These are phyloP conservation scores for Conticribra guillardii DNA, from an alignment of 108 stramenopile species.

Conservation along the genomic window DNA sequence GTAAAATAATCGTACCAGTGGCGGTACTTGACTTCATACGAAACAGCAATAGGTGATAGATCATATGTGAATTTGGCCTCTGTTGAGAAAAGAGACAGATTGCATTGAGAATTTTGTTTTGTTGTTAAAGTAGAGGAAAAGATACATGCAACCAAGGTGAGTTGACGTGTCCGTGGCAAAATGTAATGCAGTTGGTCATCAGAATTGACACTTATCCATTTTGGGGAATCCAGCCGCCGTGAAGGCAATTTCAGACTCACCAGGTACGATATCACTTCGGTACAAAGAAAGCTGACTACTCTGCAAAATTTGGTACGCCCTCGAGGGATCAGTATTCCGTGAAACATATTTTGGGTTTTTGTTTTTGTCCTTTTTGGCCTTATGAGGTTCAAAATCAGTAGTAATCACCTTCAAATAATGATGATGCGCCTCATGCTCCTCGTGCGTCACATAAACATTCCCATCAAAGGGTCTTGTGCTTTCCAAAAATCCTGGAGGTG, in stretches of 20 bases:
- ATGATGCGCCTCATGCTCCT: constrained; percentile 93
- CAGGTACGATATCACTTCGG: constrained; percentile 66
- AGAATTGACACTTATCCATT: too few species aligned
- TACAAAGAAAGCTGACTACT: constrained; percentile 82
- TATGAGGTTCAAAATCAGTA: constrained; percentile 64
- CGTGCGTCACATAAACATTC: constrained; percentile 77
- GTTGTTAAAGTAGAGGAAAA: too few species aligned
- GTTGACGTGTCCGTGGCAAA: too few species aligned
- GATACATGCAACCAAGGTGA: too few species aligned
- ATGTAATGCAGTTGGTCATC: too few species aligned
- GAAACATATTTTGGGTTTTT: constrained; percentile 12
- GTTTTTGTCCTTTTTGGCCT: constrained; percentile 2
- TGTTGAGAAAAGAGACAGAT: not conserved
- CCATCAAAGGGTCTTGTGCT: constrained; percentile 83
- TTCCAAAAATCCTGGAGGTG: constrained; percentile 56
- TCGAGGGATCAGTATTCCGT: constrained; percentile 15
- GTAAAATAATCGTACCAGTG: constrained; percentile 97
- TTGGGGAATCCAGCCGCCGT: too few species aligned
- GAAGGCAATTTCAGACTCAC: too few species aligned
- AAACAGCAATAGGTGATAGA: constrained; percentile 90
- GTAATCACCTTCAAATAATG: constrained; percentile 96
- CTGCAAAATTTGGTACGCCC: constrained; percentile 81
- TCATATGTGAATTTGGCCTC: constrained; percentile 93
- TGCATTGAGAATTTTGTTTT: too few species aligned
- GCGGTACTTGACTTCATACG: constrained; percentile 54